phyloP scores from a whole-genome alignment of 1,284 basidiomycete species.

The Athelia sp. region DNA sequence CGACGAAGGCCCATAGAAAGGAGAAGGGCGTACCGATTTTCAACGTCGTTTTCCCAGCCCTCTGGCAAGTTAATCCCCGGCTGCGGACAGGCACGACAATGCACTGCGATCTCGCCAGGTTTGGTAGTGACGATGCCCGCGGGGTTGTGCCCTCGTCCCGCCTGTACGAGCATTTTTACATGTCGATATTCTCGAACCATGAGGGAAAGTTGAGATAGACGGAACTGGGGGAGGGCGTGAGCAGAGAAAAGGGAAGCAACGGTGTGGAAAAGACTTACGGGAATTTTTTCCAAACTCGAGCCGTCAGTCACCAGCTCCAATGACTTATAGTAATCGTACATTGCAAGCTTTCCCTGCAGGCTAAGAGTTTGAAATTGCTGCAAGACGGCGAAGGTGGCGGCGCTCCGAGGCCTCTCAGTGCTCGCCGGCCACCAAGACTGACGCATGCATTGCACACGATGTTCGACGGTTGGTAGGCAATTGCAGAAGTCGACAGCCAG shows the following conservation, averaged over 20 bases:
- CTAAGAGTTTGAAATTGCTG: not conserved
- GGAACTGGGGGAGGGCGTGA: slow-evolving; percentile 3
- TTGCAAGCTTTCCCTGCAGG: not conserved
- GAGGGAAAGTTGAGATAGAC: slow-evolving; percentile 10
- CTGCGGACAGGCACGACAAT: slow-evolving; percentile 19
- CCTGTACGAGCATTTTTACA: slow-evolving; percentile 11
- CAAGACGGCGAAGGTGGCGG: not conserved
- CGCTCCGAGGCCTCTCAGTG: not conserved
- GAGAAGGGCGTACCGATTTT: slow-evolving; percentile 1
- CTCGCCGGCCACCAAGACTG: not conserved
- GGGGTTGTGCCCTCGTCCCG: slow-evolving; percentile 12
- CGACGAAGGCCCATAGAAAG: not conserved
- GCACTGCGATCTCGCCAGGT: slow-evolving; percentile 14
- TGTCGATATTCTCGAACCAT: slow-evolving; percentile 12
- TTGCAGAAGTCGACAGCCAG: slow-evolving; percentile 3
- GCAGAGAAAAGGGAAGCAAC: not conserved
- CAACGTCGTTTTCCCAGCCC: slow-evolving; percentile 10
- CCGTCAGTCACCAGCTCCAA: not conserved
- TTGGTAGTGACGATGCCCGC: slow-evolving; percentile 5
- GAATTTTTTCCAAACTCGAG: not conserved
- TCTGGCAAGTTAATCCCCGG: slow-evolving; percentile 17
- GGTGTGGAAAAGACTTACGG: not conserved
- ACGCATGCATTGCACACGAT: slow-evolving; percentile 6
- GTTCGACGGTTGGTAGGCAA: not conserved
- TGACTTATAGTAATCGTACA: not conserved